Evolutionary conservation across 202 grass and related monocot species (phyloP).

Genomic region (Elaeis oleifera): DNA sequence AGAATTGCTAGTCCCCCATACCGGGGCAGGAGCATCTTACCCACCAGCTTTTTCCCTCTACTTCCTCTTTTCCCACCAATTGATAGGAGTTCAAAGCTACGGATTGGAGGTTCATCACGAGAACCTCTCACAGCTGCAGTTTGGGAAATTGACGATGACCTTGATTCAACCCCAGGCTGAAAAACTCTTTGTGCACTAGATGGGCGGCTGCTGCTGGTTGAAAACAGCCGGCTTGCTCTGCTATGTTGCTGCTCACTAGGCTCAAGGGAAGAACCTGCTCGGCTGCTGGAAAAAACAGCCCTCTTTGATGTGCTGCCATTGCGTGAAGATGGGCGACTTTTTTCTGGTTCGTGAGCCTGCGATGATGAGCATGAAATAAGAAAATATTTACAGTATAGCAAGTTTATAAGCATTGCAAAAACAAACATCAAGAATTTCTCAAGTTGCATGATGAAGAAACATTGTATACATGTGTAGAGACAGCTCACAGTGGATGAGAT

Average conservation of each 20-base stretch:
- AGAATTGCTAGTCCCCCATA: too few relatives aligned
- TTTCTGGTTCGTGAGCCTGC: conserved; percentile 43
- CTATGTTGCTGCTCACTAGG: conserved; percentile 41
- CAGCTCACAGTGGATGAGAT: too few relatives aligned
- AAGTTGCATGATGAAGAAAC: too few relatives aligned
- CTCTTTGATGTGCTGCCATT: conserved; percentile 74
- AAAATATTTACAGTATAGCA: too few relatives aligned
- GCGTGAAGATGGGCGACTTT: conserved; percentile 37
- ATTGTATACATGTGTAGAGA: too few relatives aligned
- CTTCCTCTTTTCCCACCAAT: conserved; percentile 39
- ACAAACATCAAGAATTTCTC: too few relatives aligned
- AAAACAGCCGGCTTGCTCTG: conserved; percentile 10
- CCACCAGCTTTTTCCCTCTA: conserved; percentile 1
- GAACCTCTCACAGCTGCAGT: conserved; percentile 23
- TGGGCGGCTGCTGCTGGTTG: conserved; percentile 6
- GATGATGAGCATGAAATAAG: too few relatives aligned
- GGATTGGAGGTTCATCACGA: conserved; percentile 37
- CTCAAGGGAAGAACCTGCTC: conserved; percentile 55
- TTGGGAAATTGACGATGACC: conserved; percentile 12
- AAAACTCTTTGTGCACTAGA: neutral
- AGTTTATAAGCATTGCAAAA: too few relatives aligned
- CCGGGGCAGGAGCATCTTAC: too few relatives aligned
- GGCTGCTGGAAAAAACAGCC: conserved; percentile 63
- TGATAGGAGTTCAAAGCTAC: conserved; percentile 76
- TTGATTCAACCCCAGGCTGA: conserved; percentile 14